These are phyloP conservation scores for Candida sanyiensis DNA, from an alignment of 805 yeast genomes.

Conservation along the genomic window DNA sequence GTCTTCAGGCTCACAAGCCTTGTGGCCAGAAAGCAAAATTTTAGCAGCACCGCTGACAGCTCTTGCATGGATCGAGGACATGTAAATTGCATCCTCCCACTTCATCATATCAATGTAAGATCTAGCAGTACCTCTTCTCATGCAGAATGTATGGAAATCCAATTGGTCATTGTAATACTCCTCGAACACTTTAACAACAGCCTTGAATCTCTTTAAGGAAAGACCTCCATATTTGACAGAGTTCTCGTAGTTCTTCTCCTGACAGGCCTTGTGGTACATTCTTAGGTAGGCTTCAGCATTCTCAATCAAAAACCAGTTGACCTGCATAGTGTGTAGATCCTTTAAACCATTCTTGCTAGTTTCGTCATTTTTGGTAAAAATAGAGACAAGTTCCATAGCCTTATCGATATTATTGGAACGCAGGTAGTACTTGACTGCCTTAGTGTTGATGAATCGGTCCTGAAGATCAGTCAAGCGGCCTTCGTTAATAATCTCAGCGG, in stretches of 20 bases:
- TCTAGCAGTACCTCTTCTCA: conserved; percentile 85
- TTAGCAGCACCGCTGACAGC: conserved; percentile 60
- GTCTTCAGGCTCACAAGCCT: conserved; percentile 11
- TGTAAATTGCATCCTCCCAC: conserved; percentile 77
- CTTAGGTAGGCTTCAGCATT: conserved; percentile 79
- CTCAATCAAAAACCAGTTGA: conserved; percentile 81
- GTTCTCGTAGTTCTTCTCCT: conserved; percentile 32
- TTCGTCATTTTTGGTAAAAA: conserved; percentile 84
- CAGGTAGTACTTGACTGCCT: conserved; percentile 75
- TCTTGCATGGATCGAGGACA: conserved; percentile 67
- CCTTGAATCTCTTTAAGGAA: conserved; percentile 71
- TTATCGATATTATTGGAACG: conserved; percentile 70
- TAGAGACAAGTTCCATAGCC: conserved; percentile 66
- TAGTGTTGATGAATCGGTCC: conserved; percentile 88
- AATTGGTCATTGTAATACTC: conserved; percentile 78
- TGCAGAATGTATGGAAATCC: conserved; percentile 91
- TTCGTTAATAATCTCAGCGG: conserved; percentile 58
- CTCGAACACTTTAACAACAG: conserved; percentile 60
- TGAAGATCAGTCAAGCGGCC: conserved; percentile 78
- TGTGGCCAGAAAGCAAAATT: conserved; percentile 38
- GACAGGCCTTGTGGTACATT: conserved; percentile 40
- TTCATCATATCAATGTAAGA: conserved; percentile 68
- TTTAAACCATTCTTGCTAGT: conserved; percentile 68
- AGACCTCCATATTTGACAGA: conserved; percentile 54
- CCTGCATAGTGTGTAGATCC: conserved; percentile 86